Evolutionary conservation across 2,329 filamentous ascomycete species (phyloP), one percentile per base, ranked within the genome.

Genomic region (Monilinia laxa): DNA sequence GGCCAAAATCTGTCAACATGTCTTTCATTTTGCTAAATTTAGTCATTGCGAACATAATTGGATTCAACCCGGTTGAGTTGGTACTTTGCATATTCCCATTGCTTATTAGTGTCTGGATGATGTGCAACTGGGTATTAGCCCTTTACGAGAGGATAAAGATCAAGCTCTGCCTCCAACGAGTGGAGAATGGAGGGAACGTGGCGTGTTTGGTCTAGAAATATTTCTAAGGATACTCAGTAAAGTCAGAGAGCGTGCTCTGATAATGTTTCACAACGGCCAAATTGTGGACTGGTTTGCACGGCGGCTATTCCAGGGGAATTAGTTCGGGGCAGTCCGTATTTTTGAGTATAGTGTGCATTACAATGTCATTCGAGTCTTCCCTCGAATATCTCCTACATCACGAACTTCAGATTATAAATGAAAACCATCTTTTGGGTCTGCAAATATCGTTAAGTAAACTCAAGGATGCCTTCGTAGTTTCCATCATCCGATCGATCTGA

Each of bases 31-130:
- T 60, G 42, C 6, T 60, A 25, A 28, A 18, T 23, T 28, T 23
- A 38, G 57, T 18, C 12, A 18, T 35, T n/a, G 57, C 23, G 12
- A 18, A 51, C 20, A 18, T 47, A 12, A 6, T 51, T 16, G 58
- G 28, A 10, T 60, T 60, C n/a, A 51, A 38, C 35, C 57, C 42
- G 18, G 57, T 51, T 20, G 57, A 60, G 28, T 51, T 60, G 28
- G 57, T 51, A 25, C 20, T 60, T 20, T 60, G 58, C 25, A 51
- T 51, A 1, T 51, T 60, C 7, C 28, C 58, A 2, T 38, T 25
- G n/a, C 49, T 31, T 25, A 2, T 60, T 38, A 25, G 58, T 16
- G 12, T 23, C n/a, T 60, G 58, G 42, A 25, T 25, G n/a, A 51
- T 38, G n/a, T 14, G 35, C 20, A 25, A 16, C 20, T 60, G 42